Percentiles rank a stretch among this genome's conserved stretches.
Evolutionary conservation across 148 eudicot genomes (phyloP).

Genomic region (Vaccinium vitisidaea): DNA sequence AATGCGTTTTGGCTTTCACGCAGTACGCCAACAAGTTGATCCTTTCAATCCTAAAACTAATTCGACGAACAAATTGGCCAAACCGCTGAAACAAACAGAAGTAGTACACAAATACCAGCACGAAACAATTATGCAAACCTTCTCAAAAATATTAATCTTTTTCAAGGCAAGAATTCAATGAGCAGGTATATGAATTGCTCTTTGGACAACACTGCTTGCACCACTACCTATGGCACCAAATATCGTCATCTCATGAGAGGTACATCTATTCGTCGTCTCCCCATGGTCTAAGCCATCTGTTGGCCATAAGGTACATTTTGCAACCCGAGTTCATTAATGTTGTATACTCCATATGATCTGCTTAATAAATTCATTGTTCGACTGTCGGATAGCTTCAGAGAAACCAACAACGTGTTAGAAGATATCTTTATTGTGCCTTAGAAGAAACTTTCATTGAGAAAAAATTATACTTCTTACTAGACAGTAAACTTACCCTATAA

Average conservation of each 20-base stretch:
- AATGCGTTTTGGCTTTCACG: neutral
- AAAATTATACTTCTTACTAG: neutral
- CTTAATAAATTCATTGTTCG: slow-evolving; percentile 85
- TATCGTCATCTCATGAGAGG: slow-evolving; percentile 88
- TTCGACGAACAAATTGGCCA: neutral
- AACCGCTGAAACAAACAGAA: neutral
- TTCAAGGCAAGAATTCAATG: slow-evolving; percentile 89
- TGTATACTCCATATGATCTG: slow-evolving; percentile 89
- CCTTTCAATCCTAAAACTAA: neutral
- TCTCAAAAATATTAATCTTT: slow-evolving; percentile 91
- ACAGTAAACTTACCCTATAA: slow-evolving; percentile 47
- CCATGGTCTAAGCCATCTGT: slow-evolving; percentile 43
- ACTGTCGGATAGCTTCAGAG: slow-evolving; percentile 54
- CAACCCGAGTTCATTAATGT: slow-evolving; percentile 79
- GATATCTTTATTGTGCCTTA: slow-evolving; percentile 1
- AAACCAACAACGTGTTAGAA: slow-evolving; percentile 15
- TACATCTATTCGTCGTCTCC: slow-evolving; percentile 74
- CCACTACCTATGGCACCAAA: slow-evolving; percentile 96
- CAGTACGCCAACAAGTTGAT: neutral
- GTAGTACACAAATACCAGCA: neutral
- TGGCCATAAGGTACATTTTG: slow-evolving; percentile 73
- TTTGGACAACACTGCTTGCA: slow-evolving; percentile 95
- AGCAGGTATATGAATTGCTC: slow-evolving; percentile 87
- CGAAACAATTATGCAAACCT: slow-evolving; percentile 42
- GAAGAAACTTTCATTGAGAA: neutral